Percentiles rank a stretch among this genome's conserved stretches.
Conservation (phyloP, 129 eudicot species). For the Escallonia rubra region DNA sequence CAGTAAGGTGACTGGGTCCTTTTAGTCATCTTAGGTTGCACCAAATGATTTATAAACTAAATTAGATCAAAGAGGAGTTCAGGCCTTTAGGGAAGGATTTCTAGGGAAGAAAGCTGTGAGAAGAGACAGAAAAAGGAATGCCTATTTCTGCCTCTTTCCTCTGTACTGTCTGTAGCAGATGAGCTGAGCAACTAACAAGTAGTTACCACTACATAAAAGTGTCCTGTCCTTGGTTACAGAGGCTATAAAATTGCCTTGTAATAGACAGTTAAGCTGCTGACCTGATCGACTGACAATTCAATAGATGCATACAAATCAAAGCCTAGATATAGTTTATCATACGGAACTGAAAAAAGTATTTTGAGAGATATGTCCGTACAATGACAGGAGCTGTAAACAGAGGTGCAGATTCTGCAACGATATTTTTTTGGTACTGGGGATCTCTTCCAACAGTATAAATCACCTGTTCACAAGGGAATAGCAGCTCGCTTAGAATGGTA, state of each 20-base stretch:
- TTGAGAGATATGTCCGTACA: slow-evolving; percentile 35
- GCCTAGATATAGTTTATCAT: too few species aligned
- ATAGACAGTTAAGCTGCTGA: background rate
- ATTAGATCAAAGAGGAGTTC: too few species aligned
- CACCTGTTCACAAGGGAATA: slow-evolving; percentile 46
- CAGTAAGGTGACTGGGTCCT: too few species aligned
- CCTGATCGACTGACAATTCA: too few species aligned
- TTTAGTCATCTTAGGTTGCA: too few species aligned
- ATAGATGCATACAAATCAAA: background rate
- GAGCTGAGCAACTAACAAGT: too few species aligned
- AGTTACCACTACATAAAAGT: too few species aligned
- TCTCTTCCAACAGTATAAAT: slow-evolving; percentile 94
- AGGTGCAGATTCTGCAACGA: slow-evolving; percentile 65
- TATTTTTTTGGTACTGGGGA: slow-evolving; percentile 53
- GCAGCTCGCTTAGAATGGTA: background rate
- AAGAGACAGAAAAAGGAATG: background rate
- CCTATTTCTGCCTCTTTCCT: background rate
- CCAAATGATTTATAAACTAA: too few species aligned
- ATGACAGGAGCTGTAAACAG: slow-evolving; percentile 69
- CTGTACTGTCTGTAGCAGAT: background rate
- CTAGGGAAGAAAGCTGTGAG: background rate
- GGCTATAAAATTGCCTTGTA: background rate
- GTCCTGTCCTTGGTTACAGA: background rate
- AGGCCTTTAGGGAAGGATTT: background rate
- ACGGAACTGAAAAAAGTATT: too few species aligned